Base-by-base conservation (phyloP, 192 early-diverging fungal species). In the Entomortierella lignicola region DNA sequence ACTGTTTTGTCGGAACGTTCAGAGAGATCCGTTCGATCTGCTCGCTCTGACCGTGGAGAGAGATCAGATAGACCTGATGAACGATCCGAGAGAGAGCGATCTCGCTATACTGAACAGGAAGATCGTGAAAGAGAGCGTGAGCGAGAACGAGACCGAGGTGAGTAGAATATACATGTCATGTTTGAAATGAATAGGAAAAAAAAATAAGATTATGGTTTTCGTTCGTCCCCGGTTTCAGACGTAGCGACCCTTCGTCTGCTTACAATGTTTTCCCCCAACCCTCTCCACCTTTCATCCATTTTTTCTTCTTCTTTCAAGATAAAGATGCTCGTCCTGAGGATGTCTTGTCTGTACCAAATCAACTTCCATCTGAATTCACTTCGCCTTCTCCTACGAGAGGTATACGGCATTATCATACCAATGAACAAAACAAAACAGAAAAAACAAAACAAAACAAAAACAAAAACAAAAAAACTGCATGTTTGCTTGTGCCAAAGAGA, bases 251-350 rank as follows among this genome's bases (percentile, higher is more conserved):
- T 15, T 55, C 74, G 18, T 69, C 66, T 2, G 74, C 74, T 0
- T 77, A 77, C 61, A 77, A 77, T 55, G 69, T 66, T 26, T 66
- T 66, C 11, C 69, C 74, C 4, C 74, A 66, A 20, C 74, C 74
- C 34, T 57, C 69, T 21, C 69, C 74, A n/a, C n/a, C n/a, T n/a
- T 66, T 66, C 13, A n/a, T n/a, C n/a, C n/a, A n/a, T n/a, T n/a
- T n/a, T n/a, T n/a, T n/a, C n/a, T n/a, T n/a, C n/a, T n/a, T n/a
- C n/a, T n/a, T n/a, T n/a, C n/a, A n/a, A n/a, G n/a, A n/a, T 37
- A 66, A 69, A 37, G 74, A 68, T 44, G 31, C 57, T 32, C 66
- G 48, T 23, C 47, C 74, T 17, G 55, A 32, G 15, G 72, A 74
- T 39, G 53, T 53, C 25, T 29, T 69, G n/a, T 60, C 64, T 11